These are phyloP conservation scores for Botrytis elliptica DNA, from an alignment of 2,329 filamentous ascomycete species.

Conservation along the genomic window DNA sequence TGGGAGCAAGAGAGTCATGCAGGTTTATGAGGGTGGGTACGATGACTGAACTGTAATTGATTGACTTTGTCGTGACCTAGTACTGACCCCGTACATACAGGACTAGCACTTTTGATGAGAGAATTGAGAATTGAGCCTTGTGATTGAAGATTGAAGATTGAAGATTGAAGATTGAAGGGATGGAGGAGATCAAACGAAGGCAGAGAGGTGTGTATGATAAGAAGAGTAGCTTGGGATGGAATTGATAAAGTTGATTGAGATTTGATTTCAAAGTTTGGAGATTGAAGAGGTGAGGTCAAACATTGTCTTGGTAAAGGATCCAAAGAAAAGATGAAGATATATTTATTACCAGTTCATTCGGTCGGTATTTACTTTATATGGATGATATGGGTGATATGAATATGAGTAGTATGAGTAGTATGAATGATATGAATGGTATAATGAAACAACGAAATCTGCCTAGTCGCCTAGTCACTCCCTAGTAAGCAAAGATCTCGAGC, in stretches of 20 bases:
- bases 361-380: background rate
- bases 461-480: background rate
- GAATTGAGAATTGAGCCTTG: slow-evolving; percentile 8
- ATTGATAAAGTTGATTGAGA: background rate
- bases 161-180: background rate
- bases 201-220: background rate
- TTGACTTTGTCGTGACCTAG: background rate
- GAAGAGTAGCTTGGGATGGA: background rate
- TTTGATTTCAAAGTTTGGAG: background rate
- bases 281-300: background rate
- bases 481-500: background rate
- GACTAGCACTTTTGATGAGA: background rate
- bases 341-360: background rate
- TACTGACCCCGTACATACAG: background rate
- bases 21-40: background rate
- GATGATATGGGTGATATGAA: too few species aligned
- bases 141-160: background rate
- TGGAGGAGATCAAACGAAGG: background rate
- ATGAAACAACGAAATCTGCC: background rate
- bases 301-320: background rate
- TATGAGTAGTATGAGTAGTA: too few species aligned
- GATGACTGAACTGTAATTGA: background rate
- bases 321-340: background rate
- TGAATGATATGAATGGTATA: too few species aligned
- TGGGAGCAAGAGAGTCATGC: slow-evolving; percentile 10